Conservation (phyloP, 2,329 filamentous ascomycete species). For the Fusarium veterinarium region DNA sequence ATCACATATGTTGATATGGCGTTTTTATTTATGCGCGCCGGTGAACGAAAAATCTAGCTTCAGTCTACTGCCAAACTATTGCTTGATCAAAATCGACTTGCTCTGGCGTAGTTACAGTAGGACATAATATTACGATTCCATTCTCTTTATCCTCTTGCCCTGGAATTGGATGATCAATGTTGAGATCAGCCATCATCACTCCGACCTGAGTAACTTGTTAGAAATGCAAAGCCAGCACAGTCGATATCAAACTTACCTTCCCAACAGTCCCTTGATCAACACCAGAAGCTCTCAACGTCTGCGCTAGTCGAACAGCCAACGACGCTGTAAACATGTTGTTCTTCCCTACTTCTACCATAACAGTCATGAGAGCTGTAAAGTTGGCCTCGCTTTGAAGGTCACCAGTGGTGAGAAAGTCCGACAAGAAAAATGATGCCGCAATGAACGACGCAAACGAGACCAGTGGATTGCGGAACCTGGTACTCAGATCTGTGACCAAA, state of each 20-base stretch:
- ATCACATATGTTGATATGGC: background rate
- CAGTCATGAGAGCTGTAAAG: constrained; percentile 69
- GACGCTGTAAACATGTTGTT: constrained; percentile 26
- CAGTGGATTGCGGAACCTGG: constrained; percentile 22
- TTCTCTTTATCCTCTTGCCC: constrained; percentile 31
- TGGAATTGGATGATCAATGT: constrained; percentile 11
- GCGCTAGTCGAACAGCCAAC: constrained; percentile 75
- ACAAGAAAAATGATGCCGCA: constrained; percentile 26
- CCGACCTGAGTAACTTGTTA: background rate
- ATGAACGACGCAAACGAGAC: constrained; percentile 27
- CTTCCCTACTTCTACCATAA: constrained; percentile 65
- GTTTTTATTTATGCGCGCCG: no score
- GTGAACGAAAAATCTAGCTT: no score
- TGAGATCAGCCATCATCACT: constrained; percentile 15
- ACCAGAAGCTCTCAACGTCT: constrained; percentile 64
- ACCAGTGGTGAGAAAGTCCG: constrained; percentile 1
- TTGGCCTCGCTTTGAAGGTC: constrained; percentile 56
- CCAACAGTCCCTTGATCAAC: constrained; percentile 13
- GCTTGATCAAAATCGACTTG: background rate
- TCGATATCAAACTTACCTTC: background rate
- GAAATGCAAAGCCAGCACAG: background rate
- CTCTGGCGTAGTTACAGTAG: background rate
- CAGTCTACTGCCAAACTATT: background rate
- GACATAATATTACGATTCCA: constrained; percentile 28
- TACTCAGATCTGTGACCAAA: constrained; percentile 18